Conservation (phyloP, 2,329 filamentous ascomycete genomes). For the Drechslera avenae region DNA sequence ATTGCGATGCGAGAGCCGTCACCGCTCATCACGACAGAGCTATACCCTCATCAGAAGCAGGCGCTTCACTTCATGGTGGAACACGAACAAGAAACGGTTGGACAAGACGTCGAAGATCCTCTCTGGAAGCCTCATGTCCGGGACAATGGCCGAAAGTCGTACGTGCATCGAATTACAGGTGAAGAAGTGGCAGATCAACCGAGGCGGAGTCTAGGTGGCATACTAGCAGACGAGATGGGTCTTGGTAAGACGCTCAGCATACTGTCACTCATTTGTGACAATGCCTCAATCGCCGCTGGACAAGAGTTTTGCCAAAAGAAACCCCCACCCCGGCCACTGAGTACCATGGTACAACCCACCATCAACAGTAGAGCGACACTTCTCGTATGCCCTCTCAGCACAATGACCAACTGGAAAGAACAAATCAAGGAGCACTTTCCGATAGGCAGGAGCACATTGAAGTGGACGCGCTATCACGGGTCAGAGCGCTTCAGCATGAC, state of each 20-base stretch:
- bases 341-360: constrained; percentile 31
- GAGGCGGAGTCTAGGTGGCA: constrained; percentile 49
- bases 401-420: constrained; percentile 91
- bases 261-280: constrained; percentile 71
- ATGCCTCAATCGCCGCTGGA: constrained; percentile 64
- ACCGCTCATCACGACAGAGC: constrained; percentile 64
- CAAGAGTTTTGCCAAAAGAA: constrained; percentile 62
- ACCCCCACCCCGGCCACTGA: constrained; percentile 47
- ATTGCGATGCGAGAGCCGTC: constrained; percentile 75
- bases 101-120: constrained; percentile 68
- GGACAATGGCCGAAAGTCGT: constrained; percentile 64
- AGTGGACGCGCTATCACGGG: constrained; percentile 86
- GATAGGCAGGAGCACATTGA: constrained; percentile 60
- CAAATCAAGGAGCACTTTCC: constrained; percentile 85
- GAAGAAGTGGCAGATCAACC: constrained; percentile 43
- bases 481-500: constrained; percentile 68
- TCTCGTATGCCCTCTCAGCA: constrained; percentile 86
- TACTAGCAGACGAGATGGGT: constrained; percentile 59
- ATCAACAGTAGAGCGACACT: constrained; percentile 80
- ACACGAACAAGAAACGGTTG: constrained; percentile 71
- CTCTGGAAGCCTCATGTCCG: constrained; percentile 73
- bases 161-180: constrained; percentile 85
- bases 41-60: constrained; percentile 88
- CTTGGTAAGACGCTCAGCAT: constrained; percentile 71
- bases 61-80: constrained; percentile 84